A percentile compares a stretch with the other conserved stretches of the same genome.
Conservation (phyloP, 352 stramenopile genomes). For the Phytophthora europaea region DNA sequence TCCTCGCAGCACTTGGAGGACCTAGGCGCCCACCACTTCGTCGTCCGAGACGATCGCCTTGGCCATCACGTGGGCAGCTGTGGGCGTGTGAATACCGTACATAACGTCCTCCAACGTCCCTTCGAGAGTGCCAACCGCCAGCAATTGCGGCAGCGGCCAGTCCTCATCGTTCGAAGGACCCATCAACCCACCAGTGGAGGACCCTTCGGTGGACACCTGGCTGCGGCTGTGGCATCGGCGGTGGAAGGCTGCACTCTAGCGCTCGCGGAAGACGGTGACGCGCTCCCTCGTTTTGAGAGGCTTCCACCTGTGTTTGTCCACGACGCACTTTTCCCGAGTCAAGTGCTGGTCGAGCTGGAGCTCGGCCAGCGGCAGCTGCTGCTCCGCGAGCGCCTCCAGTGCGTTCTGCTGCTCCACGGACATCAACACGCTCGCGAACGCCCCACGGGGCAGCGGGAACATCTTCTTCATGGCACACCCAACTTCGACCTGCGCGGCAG, state of each 20-base stretch:
- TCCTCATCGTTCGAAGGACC: constrained; percentile 17
- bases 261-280: constrained; percentile 60
- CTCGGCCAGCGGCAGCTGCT: constrained; percentile 39
- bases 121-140: constrained; percentile 40
- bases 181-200: neutral
- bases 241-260: constrained; percentile 26
- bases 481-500: constrained; percentile 10
- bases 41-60: constrained; percentile 47
- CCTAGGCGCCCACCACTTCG: constrained; percentile 52
- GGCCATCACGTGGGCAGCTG: constrained; percentile 46
- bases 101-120: constrained; percentile 61
- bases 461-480: constrained; percentile 22
- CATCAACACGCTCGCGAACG: constrained; percentile 43
- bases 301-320: constrained; percentile 60
- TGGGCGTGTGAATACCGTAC: constrained; percentile 59
- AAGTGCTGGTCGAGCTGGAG: constrained; percentile 45
- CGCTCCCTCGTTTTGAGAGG: constrained; percentile 59
- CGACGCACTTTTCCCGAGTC: constrained; percentile 17
- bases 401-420: constrained; percentile 31
- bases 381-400: constrained; percentile 38
- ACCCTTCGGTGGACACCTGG: constrained; percentile 1
- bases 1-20: constrained; percentile 48
- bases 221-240: constrained; percentile 30
- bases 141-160: constrained; percentile 42
- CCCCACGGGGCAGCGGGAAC: constrained; percentile 39